Evolutionary conservation across 257 asterid genomes (phyloP).

Genomic region (Prunella vulgaris): DNA sequence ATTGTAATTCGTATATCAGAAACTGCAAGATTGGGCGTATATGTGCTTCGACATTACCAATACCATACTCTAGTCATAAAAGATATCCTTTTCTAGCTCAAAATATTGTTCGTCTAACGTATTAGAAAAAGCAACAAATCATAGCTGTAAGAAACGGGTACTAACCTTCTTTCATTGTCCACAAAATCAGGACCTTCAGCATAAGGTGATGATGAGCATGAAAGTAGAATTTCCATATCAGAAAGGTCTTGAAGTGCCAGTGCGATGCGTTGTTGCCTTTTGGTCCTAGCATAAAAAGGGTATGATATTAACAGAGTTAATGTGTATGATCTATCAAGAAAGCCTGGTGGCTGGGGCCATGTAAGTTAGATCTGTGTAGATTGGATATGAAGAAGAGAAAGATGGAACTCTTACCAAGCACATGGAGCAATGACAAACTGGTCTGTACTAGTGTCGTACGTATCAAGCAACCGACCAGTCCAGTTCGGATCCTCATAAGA

Average conservation of each 20-base stretch:
- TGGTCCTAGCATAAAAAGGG: slow-evolving; percentile 42
- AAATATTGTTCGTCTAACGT: neutral
- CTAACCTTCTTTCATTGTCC: slow-evolving; percentile 62
- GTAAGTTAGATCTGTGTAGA: neutral
- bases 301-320: neutral
- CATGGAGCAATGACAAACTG: slow-evolving; percentile 69
- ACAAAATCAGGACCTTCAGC: slow-evolving; percentile 84
- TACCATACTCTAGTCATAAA: neutral
- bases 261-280: slow-evolving; percentile 41
- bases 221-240: slow-evolving; percentile 64
- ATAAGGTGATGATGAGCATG: slow-evolving; percentile 86
- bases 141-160: neutral
- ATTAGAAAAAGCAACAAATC: neutral
- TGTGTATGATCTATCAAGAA: neutral
- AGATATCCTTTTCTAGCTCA: neutral
- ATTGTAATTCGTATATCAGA: neutral
- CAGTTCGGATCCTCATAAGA: slow-evolving; percentile 63
- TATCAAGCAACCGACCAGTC: slow-evolving; percentile 62
- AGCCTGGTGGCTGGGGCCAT: neutral
- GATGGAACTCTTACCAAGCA: slow-evolving; percentile 45
- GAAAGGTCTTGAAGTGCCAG: slow-evolving; percentile 48
- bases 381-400: neutral
- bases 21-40: neutral
- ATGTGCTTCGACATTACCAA: neutral
- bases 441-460: slow-evolving; percentile 62